These are phyloP conservation scores for Pichia deserticola DNA, from an alignment of 805 yeast genomes.

Conservation along the genomic window DNA sequence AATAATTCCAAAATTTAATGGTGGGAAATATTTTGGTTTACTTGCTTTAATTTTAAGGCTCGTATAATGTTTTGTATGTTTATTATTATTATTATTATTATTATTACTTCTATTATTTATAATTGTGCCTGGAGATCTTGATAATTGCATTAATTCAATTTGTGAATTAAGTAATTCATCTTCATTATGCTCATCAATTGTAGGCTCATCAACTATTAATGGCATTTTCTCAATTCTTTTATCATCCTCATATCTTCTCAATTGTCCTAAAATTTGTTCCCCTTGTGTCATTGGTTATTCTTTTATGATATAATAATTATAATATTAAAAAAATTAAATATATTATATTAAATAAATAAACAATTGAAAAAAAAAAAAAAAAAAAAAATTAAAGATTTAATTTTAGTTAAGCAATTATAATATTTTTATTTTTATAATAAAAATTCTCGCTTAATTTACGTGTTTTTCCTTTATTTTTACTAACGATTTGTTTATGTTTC, in stretches of 20 bases:
- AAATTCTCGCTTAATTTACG: no score
- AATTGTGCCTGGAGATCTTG: conserved; percentile 1
- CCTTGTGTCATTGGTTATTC: conserved; percentile 25
- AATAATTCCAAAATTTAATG: conserved; percentile 82
- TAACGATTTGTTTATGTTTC: no score
- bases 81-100: no score
- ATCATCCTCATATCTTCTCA: conserved; percentile 26
- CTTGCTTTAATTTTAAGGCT: conserved; percentile 26
- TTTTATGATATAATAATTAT: no score
- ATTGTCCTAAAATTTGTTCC: conserved; percentile 28
- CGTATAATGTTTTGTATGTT: conserved; percentile 16
- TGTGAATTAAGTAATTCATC: conserved; percentile 10
- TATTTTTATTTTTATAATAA: no score
- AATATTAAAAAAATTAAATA: no score
- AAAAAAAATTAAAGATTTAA: no score
- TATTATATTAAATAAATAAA: no score
- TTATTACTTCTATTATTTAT: no score
- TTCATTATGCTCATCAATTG: not conserved
- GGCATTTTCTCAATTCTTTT: not conserved
- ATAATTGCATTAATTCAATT: conserved; percentile 4
- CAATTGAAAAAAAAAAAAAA: no score
- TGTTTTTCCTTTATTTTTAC: no score
- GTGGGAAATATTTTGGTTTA: conserved; percentile 60
- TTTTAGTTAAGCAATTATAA: no score
- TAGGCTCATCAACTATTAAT: not conserved